Percentiles rank a stretch among this genome's conserved stretches.
Evolutionary conservation across 2,329 filamentous ascomycete genomes (phyloP).

Genomic region (Mycosphaerella sp.): DNA sequence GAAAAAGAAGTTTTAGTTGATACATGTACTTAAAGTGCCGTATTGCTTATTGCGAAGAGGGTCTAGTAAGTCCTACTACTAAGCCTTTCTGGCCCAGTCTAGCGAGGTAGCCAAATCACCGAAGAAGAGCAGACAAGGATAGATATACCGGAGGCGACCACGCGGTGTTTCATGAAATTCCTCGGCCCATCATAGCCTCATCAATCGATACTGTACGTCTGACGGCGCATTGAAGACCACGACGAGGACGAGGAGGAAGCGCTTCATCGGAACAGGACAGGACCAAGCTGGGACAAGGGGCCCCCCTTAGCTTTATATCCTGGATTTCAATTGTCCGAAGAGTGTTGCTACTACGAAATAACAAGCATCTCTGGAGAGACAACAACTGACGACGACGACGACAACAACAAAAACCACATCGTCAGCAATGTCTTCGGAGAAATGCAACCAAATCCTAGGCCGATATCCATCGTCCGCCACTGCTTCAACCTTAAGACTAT

Average conservation of each 20-base stretch:
- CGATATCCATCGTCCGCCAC: not conserved
- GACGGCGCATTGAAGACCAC: no score
- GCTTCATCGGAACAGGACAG: no score
- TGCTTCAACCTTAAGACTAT: not conserved
- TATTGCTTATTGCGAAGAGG: not conserved
- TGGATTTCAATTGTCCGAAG: no score
- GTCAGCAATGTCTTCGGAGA: not conserved
- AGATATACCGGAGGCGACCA: not conserved
- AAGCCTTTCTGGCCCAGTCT: not conserved
- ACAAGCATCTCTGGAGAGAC: no score
- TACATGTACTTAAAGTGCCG: no score
- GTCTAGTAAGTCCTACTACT: not conserved
- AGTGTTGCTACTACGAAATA: no score
- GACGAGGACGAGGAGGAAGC: no score
- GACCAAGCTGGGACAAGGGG: no score
- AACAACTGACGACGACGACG: not conserved
- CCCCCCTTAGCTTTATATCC: no score
- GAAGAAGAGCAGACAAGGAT: not conserved
- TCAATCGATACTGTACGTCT: no score
- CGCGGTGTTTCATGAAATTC: not conserved
- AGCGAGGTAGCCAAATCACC: not conserved
- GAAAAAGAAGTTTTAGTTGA: no score
- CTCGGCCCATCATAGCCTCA: not conserved
- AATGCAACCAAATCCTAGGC: slow-evolving; percentile 2
- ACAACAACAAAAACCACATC: not conserved